Conservation (phyloP, 441 rosid species). For the Populus hybrid region DNA sequence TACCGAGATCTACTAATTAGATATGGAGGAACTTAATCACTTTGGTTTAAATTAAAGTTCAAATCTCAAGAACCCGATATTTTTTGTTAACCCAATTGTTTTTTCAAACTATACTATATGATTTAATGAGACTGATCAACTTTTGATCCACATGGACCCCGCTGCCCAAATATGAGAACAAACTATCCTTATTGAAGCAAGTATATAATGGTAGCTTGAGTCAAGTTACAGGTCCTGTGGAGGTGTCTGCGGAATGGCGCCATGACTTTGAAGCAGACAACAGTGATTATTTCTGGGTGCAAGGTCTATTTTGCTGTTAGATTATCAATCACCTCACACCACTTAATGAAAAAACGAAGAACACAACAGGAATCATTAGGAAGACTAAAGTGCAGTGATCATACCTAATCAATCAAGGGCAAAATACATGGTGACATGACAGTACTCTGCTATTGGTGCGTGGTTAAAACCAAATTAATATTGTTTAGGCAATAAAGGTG, state of each 20-base stretch:
- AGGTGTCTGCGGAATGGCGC: not conserved
- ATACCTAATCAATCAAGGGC: conserved; percentile 3
- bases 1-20: no score
- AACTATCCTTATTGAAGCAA: not conserved
- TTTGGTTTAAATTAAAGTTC: no score
- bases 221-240: not conserved
- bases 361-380: conserved; percentile 11
- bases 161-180: not conserved
- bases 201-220: not conserved
- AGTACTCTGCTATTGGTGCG: not conserved
- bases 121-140: not conserved
- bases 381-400: conserved; percentile 16
- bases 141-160: not conserved
- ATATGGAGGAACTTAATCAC: no score
- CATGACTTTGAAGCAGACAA: not conserved
- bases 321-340: conserved; percentile 16
- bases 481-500: not conserved
- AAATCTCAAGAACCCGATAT: no score
- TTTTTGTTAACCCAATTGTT: no score
- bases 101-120: no score
- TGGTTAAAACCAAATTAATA: not conserved
- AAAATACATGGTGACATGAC: not conserved
- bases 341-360: not conserved
- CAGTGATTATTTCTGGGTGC: conserved; percentile 5
- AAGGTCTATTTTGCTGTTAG: conserved; percentile 20